Evolutionary conservation across 1,284 basidiomycete species (phyloP).

Genomic region (Cryptococcus sp.): DNA sequence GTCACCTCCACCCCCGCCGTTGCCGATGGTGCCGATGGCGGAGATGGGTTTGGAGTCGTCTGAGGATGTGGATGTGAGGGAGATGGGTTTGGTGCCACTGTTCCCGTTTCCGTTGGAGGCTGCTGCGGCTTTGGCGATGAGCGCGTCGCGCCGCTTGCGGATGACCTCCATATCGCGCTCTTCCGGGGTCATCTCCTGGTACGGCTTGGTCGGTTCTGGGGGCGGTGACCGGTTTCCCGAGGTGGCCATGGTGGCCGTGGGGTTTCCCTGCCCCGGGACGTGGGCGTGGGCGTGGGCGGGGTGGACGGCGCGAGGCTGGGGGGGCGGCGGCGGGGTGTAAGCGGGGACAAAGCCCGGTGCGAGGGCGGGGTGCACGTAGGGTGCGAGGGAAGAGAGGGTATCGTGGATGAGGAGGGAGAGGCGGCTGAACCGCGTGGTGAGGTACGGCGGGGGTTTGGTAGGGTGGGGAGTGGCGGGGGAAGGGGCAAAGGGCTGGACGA

Average conservation of each 20-base stretch:
- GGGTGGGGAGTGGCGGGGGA: slow-evolving; percentile 18
- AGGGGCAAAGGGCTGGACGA: slow-evolving; percentile 27
- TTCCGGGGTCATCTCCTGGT: slow-evolving; percentile 24
- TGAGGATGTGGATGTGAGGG: not conserved
- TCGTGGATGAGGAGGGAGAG: slow-evolving; percentile 29
- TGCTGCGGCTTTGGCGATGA: slow-evolving; percentile 35
- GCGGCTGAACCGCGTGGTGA: slow-evolving; percentile 31
- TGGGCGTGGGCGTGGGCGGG: not conserved
- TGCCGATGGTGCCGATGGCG: not conserved
- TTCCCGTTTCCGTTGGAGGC: slow-evolving; percentile 5
- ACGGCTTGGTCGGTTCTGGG: not conserved
- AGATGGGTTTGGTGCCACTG: slow-evolving; percentile 1
- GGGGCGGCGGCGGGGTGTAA: not conserved
- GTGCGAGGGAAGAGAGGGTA: slow-evolving; percentile 23
- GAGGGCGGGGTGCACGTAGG: slow-evolving; percentile 23
- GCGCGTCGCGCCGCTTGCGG: slow-evolving; percentile 32
- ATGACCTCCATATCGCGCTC: slow-evolving; percentile 47
- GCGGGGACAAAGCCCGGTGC: slow-evolving; percentile 14
- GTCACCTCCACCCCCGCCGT: not conserved
- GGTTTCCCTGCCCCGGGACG: too few relatives aligned
- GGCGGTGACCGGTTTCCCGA: not conserved
- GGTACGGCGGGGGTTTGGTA: slow-evolving; percentile 29
- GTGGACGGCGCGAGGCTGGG: slow-evolving; percentile 1
- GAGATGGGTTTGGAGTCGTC: not conserved
- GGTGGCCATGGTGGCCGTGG: too few relatives aligned